phyloP scores from a whole-genome alignment of 23 red algal species.

The Chondrus crispus region DNA sequence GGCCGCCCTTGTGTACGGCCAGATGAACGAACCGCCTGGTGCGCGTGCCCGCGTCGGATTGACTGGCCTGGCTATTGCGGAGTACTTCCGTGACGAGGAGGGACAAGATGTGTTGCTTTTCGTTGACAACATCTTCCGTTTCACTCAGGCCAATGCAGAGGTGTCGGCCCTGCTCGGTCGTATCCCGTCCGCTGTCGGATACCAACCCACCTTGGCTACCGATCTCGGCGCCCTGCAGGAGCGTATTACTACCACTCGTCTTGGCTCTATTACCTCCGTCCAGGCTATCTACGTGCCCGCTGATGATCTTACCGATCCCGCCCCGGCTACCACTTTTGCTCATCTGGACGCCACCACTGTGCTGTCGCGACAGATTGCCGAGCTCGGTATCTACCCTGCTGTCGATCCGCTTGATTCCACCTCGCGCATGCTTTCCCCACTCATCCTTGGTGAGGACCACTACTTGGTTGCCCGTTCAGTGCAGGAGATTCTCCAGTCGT shows the following conservation, averaged over 20 bases:
- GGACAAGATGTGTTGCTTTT: constrained; percentile 99
- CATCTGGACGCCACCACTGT: constrained; percentile 99
- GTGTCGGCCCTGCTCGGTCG: constrained; percentile 99
- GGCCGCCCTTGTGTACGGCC: constrained; percentile 99
- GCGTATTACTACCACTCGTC: constrained; percentile 97
- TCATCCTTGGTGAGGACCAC: constrained; percentile 96
- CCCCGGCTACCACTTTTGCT: constrained; percentile 99
- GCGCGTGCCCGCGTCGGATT: constrained; percentile 97
- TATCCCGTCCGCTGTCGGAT: constrained; percentile 99
- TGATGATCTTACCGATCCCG: constrained; percentile 99
- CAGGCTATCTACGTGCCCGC: constrained; percentile 99
- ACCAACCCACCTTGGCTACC: constrained; percentile 98
- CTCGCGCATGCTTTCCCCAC: constrained; percentile 93
- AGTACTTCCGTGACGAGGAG: constrained; percentile 99
- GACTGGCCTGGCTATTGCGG: constrained; percentile 97
- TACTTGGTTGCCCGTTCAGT: constrained; percentile 92
- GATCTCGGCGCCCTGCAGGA: constrained; percentile 98
- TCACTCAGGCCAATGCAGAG: constrained; percentile 98
- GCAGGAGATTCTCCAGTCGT: constrained; percentile 92
- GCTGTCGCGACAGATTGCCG: constrained; percentile 98
- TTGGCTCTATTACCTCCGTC: constrained; percentile 97
- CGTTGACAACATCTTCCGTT: constrained; percentile 99
- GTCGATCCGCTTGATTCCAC: constrained; percentile 99
- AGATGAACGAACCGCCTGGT: constrained; percentile 99
- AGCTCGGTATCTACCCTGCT: constrained; percentile 99